These are phyloP conservation scores for Eutypa lata DNA, from an alignment of 2,329 filamentous ascomycete species.

Conservation along the genomic window DNA sequence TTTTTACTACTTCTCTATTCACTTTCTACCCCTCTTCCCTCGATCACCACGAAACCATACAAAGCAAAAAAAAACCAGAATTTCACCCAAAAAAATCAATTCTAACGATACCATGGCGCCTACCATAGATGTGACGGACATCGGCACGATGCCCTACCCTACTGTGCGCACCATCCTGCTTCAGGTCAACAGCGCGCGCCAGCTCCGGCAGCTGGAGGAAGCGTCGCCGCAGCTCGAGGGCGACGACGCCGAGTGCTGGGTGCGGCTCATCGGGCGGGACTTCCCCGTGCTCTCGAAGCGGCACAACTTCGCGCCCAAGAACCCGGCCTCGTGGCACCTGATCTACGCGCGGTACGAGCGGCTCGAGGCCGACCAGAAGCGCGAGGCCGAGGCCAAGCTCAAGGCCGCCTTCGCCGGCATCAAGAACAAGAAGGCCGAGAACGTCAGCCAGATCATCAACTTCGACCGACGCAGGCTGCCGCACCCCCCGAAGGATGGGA, in stretches of 20 bases:
- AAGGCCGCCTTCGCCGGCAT: slow-evolving; percentile 55
- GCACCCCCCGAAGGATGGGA: slow-evolving; percentile 33
- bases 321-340: slow-evolving; percentile 71
- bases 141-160: slow-evolving; percentile 69
- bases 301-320: slow-evolving; percentile 62
- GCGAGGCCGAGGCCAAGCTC: slow-evolving; percentile 56
- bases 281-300: slow-evolving; percentile 63
- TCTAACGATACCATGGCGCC: slow-evolving; percentile 23
- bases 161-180: slow-evolving; percentile 66
- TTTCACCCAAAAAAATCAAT: not conserved
- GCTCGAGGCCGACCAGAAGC: slow-evolving; percentile 54
- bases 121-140: slow-evolving; percentile 54
- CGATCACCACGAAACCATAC: no score
- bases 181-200: slow-evolving; percentile 68
- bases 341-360: slow-evolving; percentile 69
- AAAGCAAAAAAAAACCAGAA: no score
- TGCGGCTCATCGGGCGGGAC: slow-evolving; percentile 72
- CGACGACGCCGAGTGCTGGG: slow-evolving; percentile 72
- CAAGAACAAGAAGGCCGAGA: slow-evolving; percentile 54
- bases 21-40: not conserved
- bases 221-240: slow-evolving; percentile 74
- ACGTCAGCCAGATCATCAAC: slow-evolving; percentile 53
- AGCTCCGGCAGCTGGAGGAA: slow-evolving; percentile 71
- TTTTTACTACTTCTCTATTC: no score
- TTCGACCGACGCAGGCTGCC: slow-evolving; percentile 44